phyloP scores from a whole-genome alignment of 2,329 filamentous ascomycete genomes.

The Drechslerella dactyloides region DNA sequence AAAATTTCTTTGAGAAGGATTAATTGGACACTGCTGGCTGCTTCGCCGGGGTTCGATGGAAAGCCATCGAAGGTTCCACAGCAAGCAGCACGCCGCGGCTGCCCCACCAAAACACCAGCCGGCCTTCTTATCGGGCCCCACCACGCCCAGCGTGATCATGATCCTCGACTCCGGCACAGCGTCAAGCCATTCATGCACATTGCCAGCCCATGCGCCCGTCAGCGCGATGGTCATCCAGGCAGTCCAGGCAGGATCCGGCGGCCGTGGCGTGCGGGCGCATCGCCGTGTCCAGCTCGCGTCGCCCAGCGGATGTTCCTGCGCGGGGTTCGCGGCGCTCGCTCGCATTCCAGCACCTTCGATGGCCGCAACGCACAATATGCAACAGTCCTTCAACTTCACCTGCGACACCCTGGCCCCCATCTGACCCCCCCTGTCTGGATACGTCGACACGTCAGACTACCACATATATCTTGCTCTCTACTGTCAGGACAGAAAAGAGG shows the following conservation, averaged over 20 bases:
- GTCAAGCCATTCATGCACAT: not conserved
- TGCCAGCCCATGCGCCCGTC: not conserved
- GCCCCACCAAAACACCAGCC: conserved; percentile 38
- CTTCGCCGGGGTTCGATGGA: conserved; percentile 50
- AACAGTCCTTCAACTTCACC: not conserved
- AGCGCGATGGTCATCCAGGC: not conserved
- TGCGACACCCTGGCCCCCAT: too few species aligned
- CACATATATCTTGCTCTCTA: too few species aligned
- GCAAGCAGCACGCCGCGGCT: conserved; percentile 18
- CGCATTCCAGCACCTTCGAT: too few species aligned
- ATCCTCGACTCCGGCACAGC: not conserved
- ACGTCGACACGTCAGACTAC: too few species aligned
- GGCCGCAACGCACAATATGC: not conserved
- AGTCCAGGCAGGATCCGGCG: not conserved
- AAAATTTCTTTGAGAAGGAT: conserved; percentile 5
- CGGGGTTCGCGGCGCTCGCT: too few species aligned
- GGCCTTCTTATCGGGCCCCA: too few species aligned
- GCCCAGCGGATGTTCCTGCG: not conserved
- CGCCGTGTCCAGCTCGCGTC: not conserved
- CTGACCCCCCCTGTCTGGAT: too few species aligned
- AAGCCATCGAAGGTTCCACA: conserved; percentile 49
- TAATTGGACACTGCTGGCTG: conserved; percentile 14
- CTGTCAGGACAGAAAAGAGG: too few species aligned
- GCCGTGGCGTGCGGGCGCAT: too few species aligned
- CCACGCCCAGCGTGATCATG: too few species aligned